Evolutionary conservation across 2,329 filamentous ascomycete species (phyloP).

Genomic region (Xylariaceae sp.): DNA sequence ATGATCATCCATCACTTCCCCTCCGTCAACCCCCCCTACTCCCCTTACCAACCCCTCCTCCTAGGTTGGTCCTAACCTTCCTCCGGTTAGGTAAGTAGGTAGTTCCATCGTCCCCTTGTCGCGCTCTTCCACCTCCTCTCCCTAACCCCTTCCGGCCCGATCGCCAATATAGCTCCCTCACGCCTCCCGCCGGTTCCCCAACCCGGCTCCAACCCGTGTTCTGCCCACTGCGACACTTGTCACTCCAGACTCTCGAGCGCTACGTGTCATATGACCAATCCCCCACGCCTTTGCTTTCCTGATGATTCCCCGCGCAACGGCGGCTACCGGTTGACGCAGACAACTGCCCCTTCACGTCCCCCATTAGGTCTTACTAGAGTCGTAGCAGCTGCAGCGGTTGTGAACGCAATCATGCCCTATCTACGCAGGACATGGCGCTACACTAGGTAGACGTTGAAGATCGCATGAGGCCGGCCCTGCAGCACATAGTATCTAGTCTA

Average conservation of each 20-base stretch:
- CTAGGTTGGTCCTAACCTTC: neutral
- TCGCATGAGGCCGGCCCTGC: conserved; percentile 9
- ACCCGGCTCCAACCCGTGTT: neutral
- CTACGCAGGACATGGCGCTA: no score
- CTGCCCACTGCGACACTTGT: no score
- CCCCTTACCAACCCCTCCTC: no score
- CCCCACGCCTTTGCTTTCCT: neutral
- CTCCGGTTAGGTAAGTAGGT: neutral
- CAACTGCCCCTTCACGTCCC: neutral
- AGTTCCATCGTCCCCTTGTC: neutral
- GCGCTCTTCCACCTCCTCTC: neutral
- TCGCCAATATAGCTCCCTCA: conserved; percentile 12
- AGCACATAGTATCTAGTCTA: neutral
- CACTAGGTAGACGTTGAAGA: conserved; percentile 8
- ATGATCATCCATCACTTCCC: no score
- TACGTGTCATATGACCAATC: conserved; percentile 14
- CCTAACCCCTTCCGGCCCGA: conserved; percentile 4
- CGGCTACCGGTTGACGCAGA: neutral
- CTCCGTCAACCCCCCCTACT: no score
- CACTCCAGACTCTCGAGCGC: neutral
- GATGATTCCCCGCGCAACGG: neutral
- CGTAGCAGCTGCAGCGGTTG: neutral
- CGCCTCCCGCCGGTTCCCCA: neutral
- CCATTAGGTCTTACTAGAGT: conserved; percentile 1
- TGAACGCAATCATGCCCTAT: no score